A percentile compares a stretch with the other conserved stretches of the same genome.
Evolutionary conservation across 345 rosid species (phyloP).

Genomic region (Brassica cretica): DNA sequence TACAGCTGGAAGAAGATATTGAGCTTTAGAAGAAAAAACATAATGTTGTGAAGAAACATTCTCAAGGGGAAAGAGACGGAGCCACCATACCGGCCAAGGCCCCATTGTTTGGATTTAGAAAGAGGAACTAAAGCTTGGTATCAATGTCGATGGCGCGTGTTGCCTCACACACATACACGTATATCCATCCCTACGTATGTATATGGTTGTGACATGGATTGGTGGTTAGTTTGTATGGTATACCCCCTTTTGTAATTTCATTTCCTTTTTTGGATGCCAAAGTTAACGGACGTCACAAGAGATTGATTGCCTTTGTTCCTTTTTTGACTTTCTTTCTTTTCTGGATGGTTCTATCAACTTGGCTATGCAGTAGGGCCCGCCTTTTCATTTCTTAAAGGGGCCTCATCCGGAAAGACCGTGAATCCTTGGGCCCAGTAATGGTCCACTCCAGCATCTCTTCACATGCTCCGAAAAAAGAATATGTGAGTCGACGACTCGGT

Average conservation of each 20-base stretch:
- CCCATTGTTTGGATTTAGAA: not conserved
- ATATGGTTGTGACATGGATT: conserved; percentile 8
- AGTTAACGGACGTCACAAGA: conserved; percentile 32
- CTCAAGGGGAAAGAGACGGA: not conserved
- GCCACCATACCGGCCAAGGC: not conserved
- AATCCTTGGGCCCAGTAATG: conserved; percentile 6
- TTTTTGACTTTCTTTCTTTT: conserved; percentile 14
- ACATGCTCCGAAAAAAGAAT: not conserved
- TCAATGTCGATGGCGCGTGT: conserved; percentile 20
- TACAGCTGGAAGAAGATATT: conserved; percentile 37
- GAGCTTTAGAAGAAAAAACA: not conserved
- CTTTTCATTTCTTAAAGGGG: not conserved
- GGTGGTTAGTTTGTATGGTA: not conserved
- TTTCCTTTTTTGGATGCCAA: not conserved
- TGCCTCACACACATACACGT: not conserved
- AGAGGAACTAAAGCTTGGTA: not conserved
- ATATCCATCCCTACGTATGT: not conserved
- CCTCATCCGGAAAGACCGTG: conserved; percentile 2
- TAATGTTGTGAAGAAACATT: not conserved
- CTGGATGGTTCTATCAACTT: conserved; percentile 26
- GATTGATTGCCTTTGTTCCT: conserved; percentile 20
- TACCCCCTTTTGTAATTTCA: not conserved
- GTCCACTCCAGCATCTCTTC: not conserved
- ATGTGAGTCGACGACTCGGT: conserved; percentile 13
- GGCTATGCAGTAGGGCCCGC: conserved; percentile 11